These are phyloP conservation scores for Rubus idaeus DNA, from an alignment of 306 rosid species.

Conservation along the genomic window DNA sequence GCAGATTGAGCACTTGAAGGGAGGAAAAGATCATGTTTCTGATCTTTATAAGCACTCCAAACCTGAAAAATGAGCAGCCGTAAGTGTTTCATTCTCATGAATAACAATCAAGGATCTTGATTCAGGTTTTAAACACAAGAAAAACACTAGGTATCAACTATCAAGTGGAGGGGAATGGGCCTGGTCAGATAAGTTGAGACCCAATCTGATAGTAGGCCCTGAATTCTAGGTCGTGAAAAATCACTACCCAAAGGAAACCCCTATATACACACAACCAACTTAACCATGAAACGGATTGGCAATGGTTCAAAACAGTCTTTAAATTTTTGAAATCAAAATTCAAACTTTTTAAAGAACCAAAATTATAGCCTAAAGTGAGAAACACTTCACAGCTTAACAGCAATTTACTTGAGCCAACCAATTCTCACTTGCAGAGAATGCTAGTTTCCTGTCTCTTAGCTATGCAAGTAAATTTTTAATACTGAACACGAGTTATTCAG, in stretches of 20 bases:
- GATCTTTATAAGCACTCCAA: constrained; percentile 99
- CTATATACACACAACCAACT: too few species aligned
- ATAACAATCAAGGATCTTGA: neutral
- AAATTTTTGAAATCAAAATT: neutral
- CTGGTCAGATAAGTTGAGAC: neutral
- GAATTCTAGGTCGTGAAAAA: too few species aligned
- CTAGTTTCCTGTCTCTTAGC: neutral
- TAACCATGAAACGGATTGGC: neutral
- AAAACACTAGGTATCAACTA: neutral
- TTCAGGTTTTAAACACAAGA: neutral
- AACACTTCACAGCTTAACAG: neutral
- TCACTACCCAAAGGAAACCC: too few species aligned
- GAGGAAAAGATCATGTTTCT: constrained; percentile 95
- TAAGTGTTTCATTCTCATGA: neutral
- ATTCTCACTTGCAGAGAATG: too few species aligned
- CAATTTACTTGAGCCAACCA: too few species aligned
- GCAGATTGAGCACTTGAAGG: constrained; percentile 99
- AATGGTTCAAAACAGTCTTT: neutral
- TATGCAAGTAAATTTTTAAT: neutral
- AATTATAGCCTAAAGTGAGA: neutral
- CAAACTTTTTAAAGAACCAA: neutral
- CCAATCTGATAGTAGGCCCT: neutral
- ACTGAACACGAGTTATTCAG: neutral
- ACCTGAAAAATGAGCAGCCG: constrained; percentile 48
- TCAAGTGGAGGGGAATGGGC: neutral